Percentiles rank a stretch among this genome's conserved stretches.
phyloP scores from a whole-genome alignment of 2,329 filamentous ascomycete species.

The Penicillium sp. region DNA sequence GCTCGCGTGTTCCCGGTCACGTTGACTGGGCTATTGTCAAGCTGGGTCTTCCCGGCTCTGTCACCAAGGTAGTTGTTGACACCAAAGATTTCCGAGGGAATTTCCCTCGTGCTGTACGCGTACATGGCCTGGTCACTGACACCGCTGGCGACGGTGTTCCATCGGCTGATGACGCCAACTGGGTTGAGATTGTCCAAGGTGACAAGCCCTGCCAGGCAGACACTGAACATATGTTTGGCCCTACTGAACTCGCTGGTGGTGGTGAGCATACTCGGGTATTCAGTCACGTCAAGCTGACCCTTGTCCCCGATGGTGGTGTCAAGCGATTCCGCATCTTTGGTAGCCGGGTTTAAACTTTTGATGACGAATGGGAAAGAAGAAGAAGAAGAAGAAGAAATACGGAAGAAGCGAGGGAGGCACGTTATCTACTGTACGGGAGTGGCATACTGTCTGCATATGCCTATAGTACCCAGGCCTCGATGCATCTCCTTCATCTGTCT shows the following conservation, averaged over 20 bases:
- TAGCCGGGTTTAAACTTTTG: slow-evolving; percentile 44
- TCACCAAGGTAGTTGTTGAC: slow-evolving; percentile 43
- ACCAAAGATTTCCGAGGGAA: slow-evolving; percentile 49
- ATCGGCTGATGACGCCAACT: slow-evolving; percentile 34
- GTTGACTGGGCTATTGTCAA: slow-evolving; percentile 45
- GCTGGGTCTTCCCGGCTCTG: slow-evolving; percentile 41
- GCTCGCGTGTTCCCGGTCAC: slow-evolving; percentile 40
- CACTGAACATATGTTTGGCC: slow-evolving; percentile 43
- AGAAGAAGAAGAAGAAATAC: no score
- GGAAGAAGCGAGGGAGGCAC: no score
- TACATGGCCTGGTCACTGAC: slow-evolving; percentile 35
- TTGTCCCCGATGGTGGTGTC: slow-evolving; percentile 90
- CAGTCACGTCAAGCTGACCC: slow-evolving; percentile 84
- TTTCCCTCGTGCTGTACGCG: slow-evolving; percentile 42
- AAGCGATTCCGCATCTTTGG: slow-evolving; percentile 81
- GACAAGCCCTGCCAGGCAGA: slow-evolving; percentile 42
- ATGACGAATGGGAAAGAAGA: no score
- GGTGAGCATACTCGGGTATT: slow-evolving; percentile 65
- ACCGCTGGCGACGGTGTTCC: slow-evolving; percentile 26
- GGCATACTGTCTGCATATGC: no score
- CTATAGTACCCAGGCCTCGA: no score
- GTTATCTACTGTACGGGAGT: no score
- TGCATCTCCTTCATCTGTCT: no score
- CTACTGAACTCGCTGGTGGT: slow-evolving; percentile 34
- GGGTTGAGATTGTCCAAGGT: slow-evolving; percentile 39